Evolutionary conservation across 1,284 basidiomycete species (phyloP), one percentile per base, ranked within the genome.

Genomic region (Ustilago hordei): DNA sequence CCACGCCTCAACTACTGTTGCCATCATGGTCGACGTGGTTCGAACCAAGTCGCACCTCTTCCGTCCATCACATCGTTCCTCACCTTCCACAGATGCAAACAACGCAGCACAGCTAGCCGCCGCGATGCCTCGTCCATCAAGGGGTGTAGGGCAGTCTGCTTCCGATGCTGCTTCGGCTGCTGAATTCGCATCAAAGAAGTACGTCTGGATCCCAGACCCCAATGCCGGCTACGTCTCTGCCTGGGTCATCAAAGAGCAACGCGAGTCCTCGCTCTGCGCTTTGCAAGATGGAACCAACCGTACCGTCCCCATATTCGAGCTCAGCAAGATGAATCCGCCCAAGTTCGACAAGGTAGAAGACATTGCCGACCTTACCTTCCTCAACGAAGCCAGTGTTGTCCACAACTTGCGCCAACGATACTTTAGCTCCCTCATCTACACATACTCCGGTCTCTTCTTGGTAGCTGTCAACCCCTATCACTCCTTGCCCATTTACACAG

Each of bases 381-480:
- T 99, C 71, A 99, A 99, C 86, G 97, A 99, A 89, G 95, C 97
- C 11, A 95, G 94, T 81, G 97, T 99, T 35, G 95, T 99, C 31
- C 95, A 99, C 86, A 98, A 99, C 87, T 90, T 99, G 38, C 90
- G 95, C 70, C 88, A 95, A 79, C 90, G 97, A 85, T 99, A 96
- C 87, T 93, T 93, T 61, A 93, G 93, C 55, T 94, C 93, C 35
- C 92, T 75, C 56, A 55, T 63, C 31, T 75, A 95, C 93, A 97
- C 95, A 48, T 96, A 95, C 88, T 96, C 95, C 35, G 95, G 95
- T 47, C 90, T 96, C 82, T 99, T 99, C 89, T 90, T 99, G 85
- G 97, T 99, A 66, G 97, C 97, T 11, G 93, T 99, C 82, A 99
- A 99, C 87, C 97, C 97, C 7, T 99, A 99, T 87, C 94, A 95